Evolutionary conservation across 2,329 filamentous ascomycete species (phyloP), one percentile per base, ranked within the genome.

Genomic region (Pseudopithomyces maydicus): DNA sequence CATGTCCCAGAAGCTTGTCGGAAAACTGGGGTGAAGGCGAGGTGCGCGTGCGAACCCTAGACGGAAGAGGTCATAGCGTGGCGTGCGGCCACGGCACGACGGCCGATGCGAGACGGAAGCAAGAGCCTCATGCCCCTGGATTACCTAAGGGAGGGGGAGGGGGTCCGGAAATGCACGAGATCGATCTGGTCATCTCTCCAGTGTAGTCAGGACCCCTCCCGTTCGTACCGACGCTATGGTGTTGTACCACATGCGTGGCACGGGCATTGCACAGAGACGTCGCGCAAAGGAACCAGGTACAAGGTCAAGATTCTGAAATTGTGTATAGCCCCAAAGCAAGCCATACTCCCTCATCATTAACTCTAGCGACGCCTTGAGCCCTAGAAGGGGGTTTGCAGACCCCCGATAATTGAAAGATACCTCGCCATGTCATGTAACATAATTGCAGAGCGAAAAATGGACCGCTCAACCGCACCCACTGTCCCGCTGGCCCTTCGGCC

Each of bases 291-390:
- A n/a, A 29, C 5, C 26, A 29, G 8, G 26, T 22, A 29, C 32
- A 15, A 22, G 6, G 32, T 44, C 49, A 53, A n/a, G 29, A 47
- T 14, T 20, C 29, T 41, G 10, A 20, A 22, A 36, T 39, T 53
- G 15, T 39, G 15, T 26, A 41, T 41, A 47, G 29, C 29, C 10
- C 29, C 26, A 35, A 29, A 47, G 32, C 32, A 36, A 33, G 33
- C 20, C 12, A 23, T 33, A 54, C 43, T 47, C 52, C 52, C 26
- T 46, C 20, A 54, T 39, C 53, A 62, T 64, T 70, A n/a, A 62
- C 68, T 73, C 70, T 73, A 71, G 64, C 26, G 66, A 71, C 68
- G 61, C 68, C 69, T 59, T 66, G 66, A 51, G 59, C 66, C 67
- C 68, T 64, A 59, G 49, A 41, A 35, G 22, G 3, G 17, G 19